Conservation (phyloP, 371 early-diverging fungal species). For the Dichotomocladium elegans region DNA sequence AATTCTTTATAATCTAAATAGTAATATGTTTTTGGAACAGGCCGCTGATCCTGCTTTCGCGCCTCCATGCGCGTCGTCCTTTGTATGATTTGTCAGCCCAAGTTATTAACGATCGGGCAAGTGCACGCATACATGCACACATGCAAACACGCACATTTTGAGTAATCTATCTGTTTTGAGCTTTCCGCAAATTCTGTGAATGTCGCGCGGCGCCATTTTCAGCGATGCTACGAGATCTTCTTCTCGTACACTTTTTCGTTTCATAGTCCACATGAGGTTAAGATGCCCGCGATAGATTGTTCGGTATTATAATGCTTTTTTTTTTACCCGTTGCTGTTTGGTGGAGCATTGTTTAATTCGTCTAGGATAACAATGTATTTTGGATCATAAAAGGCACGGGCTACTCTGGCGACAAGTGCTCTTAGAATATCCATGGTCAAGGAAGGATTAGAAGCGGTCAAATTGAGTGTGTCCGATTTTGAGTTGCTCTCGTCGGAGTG, state of each 20-base stretch:
- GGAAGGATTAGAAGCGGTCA: too few species aligned
- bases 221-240: constrained; percentile 74
- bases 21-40: constrained; percentile 74
- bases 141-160: constrained; percentile 50
- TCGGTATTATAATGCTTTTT: too few species aligned
- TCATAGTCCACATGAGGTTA: too few species aligned
- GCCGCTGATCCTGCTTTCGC: constrained; percentile 59
- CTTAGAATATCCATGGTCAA: constrained; percentile 65
- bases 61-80: constrained; percentile 63
- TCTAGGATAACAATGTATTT: constrained; percentile 80
- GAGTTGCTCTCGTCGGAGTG: too few species aligned
- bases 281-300: too few species aligned
- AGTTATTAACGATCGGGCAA: too few species aligned
- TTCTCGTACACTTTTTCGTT: constrained; percentile 59
- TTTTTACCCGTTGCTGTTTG: constrained; percentile 48
- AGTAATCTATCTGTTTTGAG: constrained; percentile 73
- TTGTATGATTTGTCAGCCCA: too few species aligned
- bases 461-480: too few species aligned
- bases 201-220: constrained; percentile 67
- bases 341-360: constrained; percentile 59
- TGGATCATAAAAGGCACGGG: constrained; percentile 83
- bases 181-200: constrained; percentile 77
- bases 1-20: constrained; percentile 91
- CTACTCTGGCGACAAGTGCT: constrained; percentile 76
- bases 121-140: background rate